phyloP scores from a whole-genome alignment of 805 yeast species.

The Candida gorgasii region DNA sequence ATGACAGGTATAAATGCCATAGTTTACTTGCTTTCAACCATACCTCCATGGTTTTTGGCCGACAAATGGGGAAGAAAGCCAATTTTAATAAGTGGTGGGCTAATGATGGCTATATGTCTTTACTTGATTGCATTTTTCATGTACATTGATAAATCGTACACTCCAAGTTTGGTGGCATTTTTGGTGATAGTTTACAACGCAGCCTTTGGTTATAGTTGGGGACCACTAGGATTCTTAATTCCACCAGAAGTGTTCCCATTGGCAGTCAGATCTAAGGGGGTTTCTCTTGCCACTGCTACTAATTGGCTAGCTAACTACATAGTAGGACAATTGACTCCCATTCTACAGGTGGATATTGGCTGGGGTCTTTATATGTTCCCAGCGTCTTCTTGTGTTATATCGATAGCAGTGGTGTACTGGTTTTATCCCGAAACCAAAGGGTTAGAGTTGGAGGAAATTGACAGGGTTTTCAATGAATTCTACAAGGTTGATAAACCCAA shows the following conservation, averaged over 20 bases:
- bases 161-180: slow-evolving; percentile 41
- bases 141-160: slow-evolving; percentile 30
- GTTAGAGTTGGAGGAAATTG: slow-evolving; percentile 44
- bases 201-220: slow-evolving; percentile 48
- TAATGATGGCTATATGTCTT: slow-evolving; percentile 39
- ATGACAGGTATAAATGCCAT: slow-evolving; percentile 47
- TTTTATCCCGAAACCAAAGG: slow-evolving; percentile 48
- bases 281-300: slow-evolving; percentile 44
- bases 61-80: slow-evolving; percentile 50
- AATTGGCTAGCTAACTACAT: slow-evolving; percentile 48
- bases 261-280: slow-evolving; percentile 45
- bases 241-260: slow-evolving; percentile 48
- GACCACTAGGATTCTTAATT: slow-evolving; percentile 45
- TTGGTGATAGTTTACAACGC: slow-evolving; percentile 45
- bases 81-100: slow-evolving; percentile 41
- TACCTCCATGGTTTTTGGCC: slow-evolving; percentile 48
- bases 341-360: slow-evolving; percentile 37
- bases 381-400: slow-evolving; percentile 36
- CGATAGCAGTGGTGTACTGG: slow-evolving; percentile 33
- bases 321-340: slow-evolving; percentile 47
- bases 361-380: slow-evolving; percentile 47
- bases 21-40: slow-evolving; percentile 39
- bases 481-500: slow-evolving; percentile 21
- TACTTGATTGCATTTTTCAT: slow-evolving; percentile 34
- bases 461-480: slow-evolving; percentile 36